Evolutionary conservation across 106 monocot genomes (phyloP).

Genomic region (Iris macrosiphon): DNA sequence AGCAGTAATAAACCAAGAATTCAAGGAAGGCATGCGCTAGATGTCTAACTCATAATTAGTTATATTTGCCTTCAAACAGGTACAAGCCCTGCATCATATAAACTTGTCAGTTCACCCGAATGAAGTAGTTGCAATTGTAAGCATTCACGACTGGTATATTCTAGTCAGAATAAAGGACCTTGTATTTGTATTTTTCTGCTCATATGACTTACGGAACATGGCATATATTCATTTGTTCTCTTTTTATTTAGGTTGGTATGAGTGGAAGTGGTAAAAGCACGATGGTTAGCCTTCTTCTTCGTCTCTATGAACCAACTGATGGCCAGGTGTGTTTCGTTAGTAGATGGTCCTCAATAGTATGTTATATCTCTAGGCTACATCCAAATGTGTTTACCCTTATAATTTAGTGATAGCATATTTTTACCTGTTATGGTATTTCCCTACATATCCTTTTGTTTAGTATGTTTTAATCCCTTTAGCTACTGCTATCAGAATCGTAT

Average conservation of each 20-base stretch:
- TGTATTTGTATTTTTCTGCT: neutral
- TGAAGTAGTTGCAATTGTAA: slow-evolving; percentile 94
- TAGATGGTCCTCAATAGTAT: neutral
- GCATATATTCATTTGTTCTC: no score
- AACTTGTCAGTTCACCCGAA: slow-evolving; percentile 53
- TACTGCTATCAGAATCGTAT: no score
- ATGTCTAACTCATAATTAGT: slow-evolving; percentile 8
- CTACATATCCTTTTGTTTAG: no score
- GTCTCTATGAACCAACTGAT: slow-evolving; percentile 79
- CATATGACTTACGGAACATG: no score
- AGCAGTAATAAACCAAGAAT: neutral
- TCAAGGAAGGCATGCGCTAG: neutral
- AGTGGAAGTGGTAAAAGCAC: slow-evolving; percentile 99
- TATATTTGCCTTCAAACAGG: slow-evolving; percentile 31
- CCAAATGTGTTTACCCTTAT: no score
- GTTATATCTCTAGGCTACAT: no score
- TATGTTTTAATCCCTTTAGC: no score
- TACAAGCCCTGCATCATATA: slow-evolving; percentile 44
- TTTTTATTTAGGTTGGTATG: slow-evolving; percentile 73
- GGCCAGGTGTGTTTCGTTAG: slow-evolving; percentile 54
- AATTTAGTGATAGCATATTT: no score
- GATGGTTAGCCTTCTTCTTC: slow-evolving; percentile 76
- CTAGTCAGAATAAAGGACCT: no score
- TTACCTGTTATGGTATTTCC: no score
- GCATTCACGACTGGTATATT: slow-evolving; percentile 17